Evolutionary conservation across 2,329 filamentous ascomycete species (phyloP).

Genomic region (Trichoderma brevicompactum): DNA sequence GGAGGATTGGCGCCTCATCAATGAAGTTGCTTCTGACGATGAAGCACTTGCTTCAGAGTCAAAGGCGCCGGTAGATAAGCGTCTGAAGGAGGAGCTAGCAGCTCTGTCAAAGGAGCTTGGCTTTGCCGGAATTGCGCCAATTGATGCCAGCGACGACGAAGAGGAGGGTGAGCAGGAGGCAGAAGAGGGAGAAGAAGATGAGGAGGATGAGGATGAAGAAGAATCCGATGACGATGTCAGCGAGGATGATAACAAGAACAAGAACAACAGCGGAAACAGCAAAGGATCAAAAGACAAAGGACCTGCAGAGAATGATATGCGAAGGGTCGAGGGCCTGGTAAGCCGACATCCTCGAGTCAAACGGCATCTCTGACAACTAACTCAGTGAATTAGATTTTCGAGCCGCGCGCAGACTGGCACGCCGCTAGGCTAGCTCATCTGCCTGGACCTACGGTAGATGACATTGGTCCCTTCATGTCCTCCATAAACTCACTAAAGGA

Average conservation of each 20-base stretch:
- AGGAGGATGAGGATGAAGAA: slow-evolving; percentile 34
- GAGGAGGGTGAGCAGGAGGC: slow-evolving; percentile 40
- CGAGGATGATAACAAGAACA: background rate
- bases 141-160: slow-evolving; percentile 46
- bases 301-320: slow-evolving; percentile 25
- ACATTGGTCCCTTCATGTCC: slow-evolving; percentile 48
- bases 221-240: slow-evolving; percentile 25
- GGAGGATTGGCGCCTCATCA: slow-evolving; percentile 65
- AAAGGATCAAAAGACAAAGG: slow-evolving; percentile 12
- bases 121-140: slow-evolving; percentile 41
- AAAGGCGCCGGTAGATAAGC: slow-evolving; percentile 49
- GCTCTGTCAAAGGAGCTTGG: slow-evolving; percentile 48
- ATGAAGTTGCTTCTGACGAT: slow-evolving; percentile 52
- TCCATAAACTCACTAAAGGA: slow-evolving; percentile 61
- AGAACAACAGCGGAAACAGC: background rate
- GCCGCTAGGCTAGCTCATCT: slow-evolving; percentile 49
- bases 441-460: slow-evolving; percentile 51
- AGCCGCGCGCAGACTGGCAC: slow-evolving; percentile 64
- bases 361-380: slow-evolving; percentile 42
- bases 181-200: slow-evolving; percentile 37
- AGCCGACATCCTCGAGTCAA: slow-evolving; percentile 30
- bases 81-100: slow-evolving; percentile 43
- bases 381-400: slow-evolving; percentile 53
- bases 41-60: slow-evolving; percentile 41
- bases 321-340: slow-evolving; percentile 45